Percentiles rank a stretch among this genome's conserved stretches.
These are phyloP conservation scores for Beauveria pseudobassiana DNA, from an alignment of 2,329 filamentous ascomycete genomes.

Conservation along the genomic window DNA sequence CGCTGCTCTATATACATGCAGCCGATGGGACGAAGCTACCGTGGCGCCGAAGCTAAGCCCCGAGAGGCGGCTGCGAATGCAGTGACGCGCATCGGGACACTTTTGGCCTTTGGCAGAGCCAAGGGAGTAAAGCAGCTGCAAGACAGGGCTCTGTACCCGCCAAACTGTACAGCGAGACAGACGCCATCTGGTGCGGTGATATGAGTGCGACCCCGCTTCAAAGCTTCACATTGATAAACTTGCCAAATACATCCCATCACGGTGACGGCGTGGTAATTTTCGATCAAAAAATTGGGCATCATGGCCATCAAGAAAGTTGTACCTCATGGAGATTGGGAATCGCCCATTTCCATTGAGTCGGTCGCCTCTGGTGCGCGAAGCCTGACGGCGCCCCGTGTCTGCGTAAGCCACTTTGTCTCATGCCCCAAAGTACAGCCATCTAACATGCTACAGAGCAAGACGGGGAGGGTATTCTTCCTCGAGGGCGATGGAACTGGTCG, in stretches of 20 bases:
- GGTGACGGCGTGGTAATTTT: neutral
- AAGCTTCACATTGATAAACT: neutral
- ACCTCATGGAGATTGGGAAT: slow-evolving; percentile 33
- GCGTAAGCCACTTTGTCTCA: slow-evolving; percentile 18
- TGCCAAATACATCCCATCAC: neutral
- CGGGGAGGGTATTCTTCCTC: slow-evolving; percentile 29
- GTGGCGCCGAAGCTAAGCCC: neutral
- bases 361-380: slow-evolving; percentile 27
- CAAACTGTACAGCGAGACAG: neutral
- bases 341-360: slow-evolving; percentile 29
- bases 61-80: neutral
- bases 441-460: slow-evolving; percentile 15
- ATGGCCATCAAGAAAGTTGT: slow-evolving; percentile 22
- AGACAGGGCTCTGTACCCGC: neutral
- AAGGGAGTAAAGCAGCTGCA: too few species aligned
- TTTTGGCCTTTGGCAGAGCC: too few species aligned
- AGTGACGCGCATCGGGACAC: too few species aligned
- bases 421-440: neutral
- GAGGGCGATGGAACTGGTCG: slow-evolving; percentile 33
- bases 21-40: neutral
- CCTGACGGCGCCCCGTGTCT: slow-evolving; percentile 28
- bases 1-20: neutral
- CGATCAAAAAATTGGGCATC: neutral
- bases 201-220: neutral
- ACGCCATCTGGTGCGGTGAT: neutral